Evolutionary conservation across 2,329 filamentous ascomycete genomes (phyloP), one percentile per base, ranked within the genome.

Genomic region (Aspergillus viridinutans): DNA sequence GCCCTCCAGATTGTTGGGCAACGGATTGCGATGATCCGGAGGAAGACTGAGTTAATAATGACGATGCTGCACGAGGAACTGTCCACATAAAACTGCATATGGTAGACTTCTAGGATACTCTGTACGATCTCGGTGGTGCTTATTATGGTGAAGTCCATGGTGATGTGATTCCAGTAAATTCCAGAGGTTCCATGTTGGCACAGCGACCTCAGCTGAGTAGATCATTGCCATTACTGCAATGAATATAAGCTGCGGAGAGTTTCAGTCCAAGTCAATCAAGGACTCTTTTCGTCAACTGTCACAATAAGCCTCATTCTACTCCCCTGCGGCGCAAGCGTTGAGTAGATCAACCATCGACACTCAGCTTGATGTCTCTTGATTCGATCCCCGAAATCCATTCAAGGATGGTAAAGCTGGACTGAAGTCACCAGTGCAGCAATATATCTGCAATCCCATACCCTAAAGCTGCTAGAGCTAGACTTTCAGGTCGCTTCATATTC

Each of bases 11-110:
- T 29, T 29, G 28, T 29, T 10, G n/a, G 32, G 45, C 28, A 35
- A 59, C 58, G n/a, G 51, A 59, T 50, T 59, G 58, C 49, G 55
- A 55, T 50, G 49, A 59, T 49, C 4, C 6, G 4, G n/a, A 40
- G 38, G 38, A 17, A 40, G 38, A 10, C 7, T 43, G 12, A 43
- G 17, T 12, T 21, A 12, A 12, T 4, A 12, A 23, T 6, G 42
- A 12, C 21, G 3, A 21, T 10, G 14, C 6, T n/a, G 8, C 3
- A 12, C 5, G 14, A 38, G 32, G 14, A 38, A 17, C 32, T 38
- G 32, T 38, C 32, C 32, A 17, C 14, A 38, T 38, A 38, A 35
- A 14, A 38, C 32, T 38, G 14, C 32, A 38, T 17, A 38, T 17
- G 14, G 14, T 14, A 38, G 14, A 7, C 32, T 35, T 35, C 32